Evolutionary conservation across 2,329 filamentous ascomycete genomes (phyloP).

Genomic region (Plenodomus tracheiphilus): DNA sequence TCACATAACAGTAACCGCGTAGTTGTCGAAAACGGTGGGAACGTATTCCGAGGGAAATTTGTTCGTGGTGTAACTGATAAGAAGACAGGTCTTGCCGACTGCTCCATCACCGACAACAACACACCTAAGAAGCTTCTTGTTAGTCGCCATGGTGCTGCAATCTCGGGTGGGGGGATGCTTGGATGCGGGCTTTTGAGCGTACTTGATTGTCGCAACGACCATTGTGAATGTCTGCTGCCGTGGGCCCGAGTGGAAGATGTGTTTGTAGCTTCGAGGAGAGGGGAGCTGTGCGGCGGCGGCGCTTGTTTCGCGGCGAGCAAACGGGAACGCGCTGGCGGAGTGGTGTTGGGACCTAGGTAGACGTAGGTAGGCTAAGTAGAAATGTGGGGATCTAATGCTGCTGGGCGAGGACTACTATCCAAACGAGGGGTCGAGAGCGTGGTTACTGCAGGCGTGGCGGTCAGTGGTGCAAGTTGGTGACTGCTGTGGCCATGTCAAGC

Average conservation of each 20-base stretch:
- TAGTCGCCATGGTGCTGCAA: conserved; percentile 9
- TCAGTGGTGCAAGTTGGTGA: conserved; percentile 29
- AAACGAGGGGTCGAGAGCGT: conserved; percentile 42
- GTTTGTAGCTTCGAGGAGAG: neutral
- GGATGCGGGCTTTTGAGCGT: conserved; percentile 18
- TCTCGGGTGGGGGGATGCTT: neutral
- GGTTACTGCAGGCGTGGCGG: conserved; percentile 25
- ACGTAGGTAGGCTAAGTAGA: conserved; percentile 13
- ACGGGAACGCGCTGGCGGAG: conserved; percentile 14
- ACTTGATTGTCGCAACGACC: conserved; percentile 50
- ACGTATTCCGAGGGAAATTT: conserved; percentile 99
- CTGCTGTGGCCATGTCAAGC: conserved; percentile 22
- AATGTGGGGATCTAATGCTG: conserved; percentile 27
- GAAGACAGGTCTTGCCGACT: conserved; percentile 96
- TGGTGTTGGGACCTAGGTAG: conserved; percentile 21
- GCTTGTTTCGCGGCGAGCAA: conserved; percentile 15
- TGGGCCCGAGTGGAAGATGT: neutral
- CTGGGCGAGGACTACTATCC: conserved; percentile 28
- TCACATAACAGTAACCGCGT: conserved; percentile 99
- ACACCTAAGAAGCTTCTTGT: conserved; percentile 64
- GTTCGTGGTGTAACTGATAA: conserved; percentile 99
- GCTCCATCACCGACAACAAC: conserved; percentile 99
- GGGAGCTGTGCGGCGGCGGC: neutral
- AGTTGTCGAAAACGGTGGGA: conserved; percentile 98
- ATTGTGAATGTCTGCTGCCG: conserved; percentile 26